Evolutionary conservation across 139 green algal species (phyloP).

Genomic region (Parachlorella kessleri): DNA sequence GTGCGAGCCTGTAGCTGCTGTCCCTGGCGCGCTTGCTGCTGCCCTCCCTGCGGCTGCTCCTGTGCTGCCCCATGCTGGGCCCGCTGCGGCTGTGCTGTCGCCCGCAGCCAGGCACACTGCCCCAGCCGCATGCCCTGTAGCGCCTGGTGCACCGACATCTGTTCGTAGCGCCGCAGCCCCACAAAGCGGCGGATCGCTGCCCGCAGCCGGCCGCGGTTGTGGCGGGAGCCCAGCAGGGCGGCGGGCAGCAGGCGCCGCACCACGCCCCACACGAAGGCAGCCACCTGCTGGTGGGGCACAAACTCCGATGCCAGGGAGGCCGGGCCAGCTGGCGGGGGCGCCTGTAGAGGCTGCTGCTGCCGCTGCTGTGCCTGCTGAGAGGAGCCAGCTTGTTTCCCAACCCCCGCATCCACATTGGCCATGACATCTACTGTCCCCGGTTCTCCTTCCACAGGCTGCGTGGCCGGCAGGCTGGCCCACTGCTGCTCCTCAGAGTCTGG

Average conservation of each 20-base stretch:
- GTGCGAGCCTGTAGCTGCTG: neutral
- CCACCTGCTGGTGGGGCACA: slow-evolving; percentile 53
- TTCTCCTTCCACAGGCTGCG: neutral
- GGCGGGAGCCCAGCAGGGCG: slow-evolving; percentile 58
- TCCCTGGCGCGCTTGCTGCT: neutral
- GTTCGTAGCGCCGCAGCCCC: slow-evolving; percentile 71
- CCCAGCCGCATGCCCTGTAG: slow-evolving; percentile 50
- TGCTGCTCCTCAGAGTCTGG: neutral
- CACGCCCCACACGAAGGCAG: slow-evolving; percentile 70
- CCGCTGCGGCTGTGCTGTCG: neutral
- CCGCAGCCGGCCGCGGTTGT: slow-evolving; percentile 47
- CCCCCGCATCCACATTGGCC: neutral
- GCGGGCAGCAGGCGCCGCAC: slow-evolving; percentile 58
- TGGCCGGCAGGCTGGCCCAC: neutral
- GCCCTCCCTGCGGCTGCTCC: neutral
- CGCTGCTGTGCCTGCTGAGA: slow-evolving; percentile 10
- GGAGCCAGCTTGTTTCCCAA: neutral
- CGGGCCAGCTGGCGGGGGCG: neutral
- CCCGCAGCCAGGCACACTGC: slow-evolving; percentile 48
- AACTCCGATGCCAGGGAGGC: slow-evolving; percentile 46
- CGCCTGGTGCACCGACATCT: slow-evolving; percentile 60
- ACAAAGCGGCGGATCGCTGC: slow-evolving; percentile 51
- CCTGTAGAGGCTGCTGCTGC: neutral
- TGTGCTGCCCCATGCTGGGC: neutral
- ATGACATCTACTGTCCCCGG: neutral